Evolutionary conservation across 352 stramenopile species (phyloP).

Genomic region (Thraustochytrium aureum): DNA sequence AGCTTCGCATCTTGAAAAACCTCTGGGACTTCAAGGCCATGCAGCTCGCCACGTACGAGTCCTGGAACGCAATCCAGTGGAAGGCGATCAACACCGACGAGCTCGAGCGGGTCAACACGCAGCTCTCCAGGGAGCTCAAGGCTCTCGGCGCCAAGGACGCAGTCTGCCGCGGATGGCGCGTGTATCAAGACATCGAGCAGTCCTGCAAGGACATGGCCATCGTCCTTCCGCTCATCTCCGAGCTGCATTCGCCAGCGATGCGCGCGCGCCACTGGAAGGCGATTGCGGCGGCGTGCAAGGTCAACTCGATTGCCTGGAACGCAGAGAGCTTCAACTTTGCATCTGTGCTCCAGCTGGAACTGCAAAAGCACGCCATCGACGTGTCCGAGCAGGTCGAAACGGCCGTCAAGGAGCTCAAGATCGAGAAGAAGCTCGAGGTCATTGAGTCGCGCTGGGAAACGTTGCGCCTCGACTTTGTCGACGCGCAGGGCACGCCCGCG

Average conservation of each 20-base stretch:
- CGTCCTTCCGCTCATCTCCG: constrained; percentile 89
- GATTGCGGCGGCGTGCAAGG: constrained; percentile 53
- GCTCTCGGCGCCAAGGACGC: constrained; percentile 62
- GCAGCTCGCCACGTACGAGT: constrained; percentile 86
- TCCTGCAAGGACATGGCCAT: constrained; percentile 87
- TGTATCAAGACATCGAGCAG: constrained; percentile 92
- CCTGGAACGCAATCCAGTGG: constrained; percentile 83
- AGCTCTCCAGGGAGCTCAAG: constrained; percentile 82
- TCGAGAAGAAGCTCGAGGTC: constrained; percentile 98
- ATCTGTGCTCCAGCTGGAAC: constrained; percentile 83
- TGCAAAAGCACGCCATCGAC: constrained; percentile 74
- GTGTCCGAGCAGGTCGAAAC: constrained; percentile 96
- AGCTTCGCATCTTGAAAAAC: constrained; percentile 85
- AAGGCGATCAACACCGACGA: constrained; percentile 81
- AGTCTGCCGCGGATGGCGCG: constrained; percentile 93
- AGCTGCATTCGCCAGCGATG: constrained; percentile 98
- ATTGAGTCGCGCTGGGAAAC: constrained; percentile 85
- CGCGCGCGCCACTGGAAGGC: constrained; percentile 98
- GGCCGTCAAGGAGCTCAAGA: constrained; percentile 98
- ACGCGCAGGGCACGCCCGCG: constrained; percentile 84
- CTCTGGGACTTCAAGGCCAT: constrained; percentile 92
- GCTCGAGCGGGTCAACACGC: constrained; percentile 90
- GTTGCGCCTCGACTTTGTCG: constrained; percentile 71
- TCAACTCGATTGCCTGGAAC: constrained; percentile 66
- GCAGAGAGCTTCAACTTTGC: constrained; percentile 70